Conservation (phyloP, 768 basidiomycete species). For the Podaxis sp. region DNA sequence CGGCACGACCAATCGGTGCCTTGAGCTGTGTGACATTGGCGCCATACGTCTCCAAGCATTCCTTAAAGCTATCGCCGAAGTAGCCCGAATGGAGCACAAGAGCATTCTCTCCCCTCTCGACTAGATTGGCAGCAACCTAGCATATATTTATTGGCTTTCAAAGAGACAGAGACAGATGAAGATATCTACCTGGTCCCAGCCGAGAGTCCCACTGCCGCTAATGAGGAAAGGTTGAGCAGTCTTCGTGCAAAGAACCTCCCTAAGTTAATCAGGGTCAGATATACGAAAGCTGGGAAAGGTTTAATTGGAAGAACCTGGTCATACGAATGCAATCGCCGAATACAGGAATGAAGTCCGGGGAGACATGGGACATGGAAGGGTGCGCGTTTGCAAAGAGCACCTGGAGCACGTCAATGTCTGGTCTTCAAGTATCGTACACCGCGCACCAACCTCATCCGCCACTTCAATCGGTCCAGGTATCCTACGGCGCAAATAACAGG, state of each 20-base stretch:
- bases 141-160: slow-evolving; percentile 6
- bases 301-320: slow-evolving; percentile 51
- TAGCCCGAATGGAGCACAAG: slow-evolving; percentile 90
- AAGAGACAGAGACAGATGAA: not conserved
- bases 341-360: slow-evolving; percentile 81
- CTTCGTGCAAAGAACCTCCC: slow-evolving; percentile 76
- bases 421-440: not conserved
- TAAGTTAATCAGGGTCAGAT: slow-evolving; percentile 21
- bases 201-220: slow-evolving; percentile 92
- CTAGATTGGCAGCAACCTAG: slow-evolving; percentile 85
- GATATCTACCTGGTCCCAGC: slow-evolving; percentile 84
- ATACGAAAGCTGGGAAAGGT: not conserved
- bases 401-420: not conserved
- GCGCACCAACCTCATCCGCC: slow-evolving; percentile 49
- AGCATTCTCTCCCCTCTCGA: slow-evolving; percentile 76
- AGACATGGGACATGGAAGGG: slow-evolving; percentile 86
- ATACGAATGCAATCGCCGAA: slow-evolving; percentile 89
- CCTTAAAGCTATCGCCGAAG: slow-evolving; percentile 89
- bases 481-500: slow-evolving; percentile 26
- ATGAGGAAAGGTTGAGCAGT: slow-evolving; percentile 89
- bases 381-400: slow-evolving; percentile 87
- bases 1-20: slow-evolving; percentile 79
- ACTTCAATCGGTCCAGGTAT: slow-evolving; percentile 68
- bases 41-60: slow-evolving; percentile 87
- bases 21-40: slow-evolving; percentile 82